These are phyloP conservation scores for Pythium apleroticum DNA, from an alignment of 352 stramenopile genomes.

Conservation along the genomic window DNA sequence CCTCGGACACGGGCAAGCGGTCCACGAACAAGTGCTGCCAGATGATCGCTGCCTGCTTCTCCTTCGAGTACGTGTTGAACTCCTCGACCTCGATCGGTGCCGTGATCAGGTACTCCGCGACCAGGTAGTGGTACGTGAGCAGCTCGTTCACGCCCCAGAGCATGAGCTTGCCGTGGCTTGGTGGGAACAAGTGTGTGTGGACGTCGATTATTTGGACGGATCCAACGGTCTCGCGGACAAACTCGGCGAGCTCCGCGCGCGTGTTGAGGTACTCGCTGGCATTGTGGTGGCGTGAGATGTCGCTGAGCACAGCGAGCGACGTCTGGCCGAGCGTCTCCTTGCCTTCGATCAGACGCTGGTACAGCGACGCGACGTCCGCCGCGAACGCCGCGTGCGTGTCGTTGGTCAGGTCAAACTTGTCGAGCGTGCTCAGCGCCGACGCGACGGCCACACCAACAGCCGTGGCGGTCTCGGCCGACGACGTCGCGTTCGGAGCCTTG, in stretches of 20 bases:
- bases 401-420: constrained; percentile 44
- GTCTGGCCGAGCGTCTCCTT: constrained; percentile 29
- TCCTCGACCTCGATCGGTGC: constrained; percentile 65
- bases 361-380: constrained; percentile 46
- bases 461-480: constrained; percentile 31
- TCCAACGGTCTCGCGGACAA: constrained; percentile 40
- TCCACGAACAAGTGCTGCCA: constrained; percentile 92
- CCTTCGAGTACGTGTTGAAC: constrained; percentile 83
- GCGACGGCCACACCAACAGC: constrained; percentile 37
- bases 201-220: constrained; percentile 68
- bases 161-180: constrained; percentile 89
- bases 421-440: constrained; percentile 36
- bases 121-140: constrained; percentile 95
- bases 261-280: constrained; percentile 39
- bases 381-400: constrained; percentile 43
- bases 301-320: constrained; percentile 36
- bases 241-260: constrained; percentile 33
- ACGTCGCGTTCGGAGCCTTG: constrained; percentile 30
- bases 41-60: constrained; percentile 83
- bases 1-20: constrained; percentile 88
- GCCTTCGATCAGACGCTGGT: constrained; percentile 50
- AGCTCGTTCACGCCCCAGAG: constrained; percentile 94
- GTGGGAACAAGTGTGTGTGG: constrained; percentile 94
- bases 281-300: constrained; percentile 40
- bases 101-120: constrained; percentile 93